Evolutionary conservation across 2,329 filamentous ascomycete species (phyloP), one percentile per base, ranked within the genome.

Genomic region (Ophiostoma quercus): DNA sequence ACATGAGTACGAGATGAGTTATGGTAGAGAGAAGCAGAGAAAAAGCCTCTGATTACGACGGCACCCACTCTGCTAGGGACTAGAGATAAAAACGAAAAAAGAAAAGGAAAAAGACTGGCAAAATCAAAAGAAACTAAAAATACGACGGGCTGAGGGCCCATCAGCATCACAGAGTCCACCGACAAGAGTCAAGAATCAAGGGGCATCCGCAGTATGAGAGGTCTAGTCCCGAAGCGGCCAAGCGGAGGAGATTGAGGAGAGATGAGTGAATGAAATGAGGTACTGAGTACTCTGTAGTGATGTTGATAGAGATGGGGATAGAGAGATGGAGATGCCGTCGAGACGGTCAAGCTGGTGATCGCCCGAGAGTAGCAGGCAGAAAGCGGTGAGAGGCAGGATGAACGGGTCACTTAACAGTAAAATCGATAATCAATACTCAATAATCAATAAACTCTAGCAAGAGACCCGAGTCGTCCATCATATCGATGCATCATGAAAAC

Each of bases 201-300:
- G 51, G 51, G 51, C 51, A 25, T 57, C 51, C 51, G 51, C 51
- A 57, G 9, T 4, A 57, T 57, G 16, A 9, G 51, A 25, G 7
- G 11, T 57, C 51, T 57, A 57, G 51, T 57, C 51, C 51, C n/a
- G 51, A 57, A 57, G 51, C 51, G 51, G 51, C 51, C 51, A 57
- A 57, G 51, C n/a, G 22, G 51, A 22, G 16, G 11, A 41, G 39
- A 41, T 41, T 41, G 9, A 41, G 39, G 12, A 57, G 51, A 57
- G n/a, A 57, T 25, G 51, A 25, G 51, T 25, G 51, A 57, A 57
- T 25, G 51, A 54, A 54, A 57, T 57, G 51, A 57, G 12, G 51
- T 34, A 34, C 34, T 16, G 6, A 47, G n/a, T n/a, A 25, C n/a
- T 25, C 51, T 25, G 22, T 25, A 25, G 25, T 29, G 9, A 41